Percentiles rank a stretch among this genome's conserved stretches.
Evolutionary conservation across 2,329 filamentous ascomycete species (phyloP).

Genomic region (Ceratocystis variospora): DNA sequence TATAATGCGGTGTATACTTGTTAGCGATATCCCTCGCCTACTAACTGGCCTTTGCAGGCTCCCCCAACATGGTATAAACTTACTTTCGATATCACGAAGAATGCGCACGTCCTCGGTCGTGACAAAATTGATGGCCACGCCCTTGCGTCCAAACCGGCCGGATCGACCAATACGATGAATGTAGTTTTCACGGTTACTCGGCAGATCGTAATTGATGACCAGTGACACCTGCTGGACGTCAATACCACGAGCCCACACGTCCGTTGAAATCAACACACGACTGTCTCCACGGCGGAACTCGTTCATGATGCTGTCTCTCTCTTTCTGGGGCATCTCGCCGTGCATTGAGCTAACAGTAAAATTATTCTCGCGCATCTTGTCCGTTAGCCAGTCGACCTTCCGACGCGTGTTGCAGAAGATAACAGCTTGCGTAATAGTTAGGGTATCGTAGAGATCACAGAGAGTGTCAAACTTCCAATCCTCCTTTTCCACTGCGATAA

Average conservation of each 20-base stretch:
- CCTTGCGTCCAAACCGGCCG: slow-evolving; percentile 91
- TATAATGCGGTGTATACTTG: slow-evolving; percentile 25
- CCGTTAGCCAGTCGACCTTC: slow-evolving; percentile 98
- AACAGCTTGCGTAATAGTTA: slow-evolving; percentile 96
- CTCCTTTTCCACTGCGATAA: slow-evolving; percentile 97
- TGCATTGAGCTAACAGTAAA: slow-evolving; percentile 99
- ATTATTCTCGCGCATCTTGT: slow-evolving; percentile 98
- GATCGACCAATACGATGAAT: slow-evolving; percentile 96
- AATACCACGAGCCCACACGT: slow-evolving; percentile 96
- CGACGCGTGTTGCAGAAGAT: slow-evolving; percentile 99
- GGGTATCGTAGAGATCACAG: slow-evolving; percentile 94
- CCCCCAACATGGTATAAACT: slow-evolving; percentile 26
- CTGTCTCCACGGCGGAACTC: slow-evolving; percentile 96
- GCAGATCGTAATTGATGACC: slow-evolving; percentile 98
- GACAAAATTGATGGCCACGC: slow-evolving; percentile 99
- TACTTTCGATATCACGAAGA: slow-evolving; percentile 87
- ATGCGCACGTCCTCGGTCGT: slow-evolving; percentile 97
- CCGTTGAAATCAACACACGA: slow-evolving; percentile 89
- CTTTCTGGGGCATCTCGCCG: slow-evolving; percentile 96
- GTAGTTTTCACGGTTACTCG: slow-evolving; percentile 98
- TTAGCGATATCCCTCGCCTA: slow-evolving; percentile 25
- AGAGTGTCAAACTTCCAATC: slow-evolving; percentile 99
- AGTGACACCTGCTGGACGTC: slow-evolving; percentile 96
- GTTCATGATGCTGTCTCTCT: slow-evolving; percentile 97
- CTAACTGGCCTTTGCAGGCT: background rate